Base-by-base conservation (phyloP, 495 filamentous ascomycete genomes). In the Podospora conica region DNA sequence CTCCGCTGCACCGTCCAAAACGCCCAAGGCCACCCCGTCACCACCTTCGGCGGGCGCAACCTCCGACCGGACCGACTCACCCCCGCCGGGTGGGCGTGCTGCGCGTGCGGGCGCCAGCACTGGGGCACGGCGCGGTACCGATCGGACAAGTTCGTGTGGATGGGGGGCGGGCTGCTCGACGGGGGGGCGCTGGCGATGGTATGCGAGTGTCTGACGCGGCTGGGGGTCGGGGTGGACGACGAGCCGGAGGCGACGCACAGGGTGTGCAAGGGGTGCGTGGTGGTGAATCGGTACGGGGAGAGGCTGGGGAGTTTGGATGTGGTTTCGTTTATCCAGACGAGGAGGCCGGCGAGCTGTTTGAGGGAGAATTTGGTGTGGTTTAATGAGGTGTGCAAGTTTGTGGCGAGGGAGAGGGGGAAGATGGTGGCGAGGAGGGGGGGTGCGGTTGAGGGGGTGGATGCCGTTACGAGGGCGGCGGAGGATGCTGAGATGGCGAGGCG, bases 81-180 rank as follows among this genome's bases (percentile, higher is more conserved):
- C 9, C 48, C 64, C 3, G 12, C 29, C 9, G 64, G 57, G 9
- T 66, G 64, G 64, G 20, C 33, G 20, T 66, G 64, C 48, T 66
- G 64, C 24, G 3, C 15, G 10, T 66, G 64, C n/a, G 7, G 10
- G 1, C 18, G 6, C 1, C n/a, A 3, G 31, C 63, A 53, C 12
- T 55, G 3, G 8, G 29, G 48, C 23, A 33, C n/a, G 61, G 15
- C 3, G 28, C 12, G 25, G 22, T 57, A 64, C 25, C 48, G 53
- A 24, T 15, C 8, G 15, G 60, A 28, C 10, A 3, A 10, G 12
- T 23, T 23, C 15, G 33, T 61, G 7, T 28, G n/a, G 21, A 20
- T 63, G 23, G 18, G 29, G 21, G 15, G 9, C 6, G 58, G 27
- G 11, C 0, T 11, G n/a, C n/a, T n/a, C n/a, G n/a, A n/a, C n/a